These are phyloP conservation scores for Rugonectria rugulosa DNA, from an alignment of 2,329 filamentous ascomycete genomes.

Conservation along the genomic window DNA sequence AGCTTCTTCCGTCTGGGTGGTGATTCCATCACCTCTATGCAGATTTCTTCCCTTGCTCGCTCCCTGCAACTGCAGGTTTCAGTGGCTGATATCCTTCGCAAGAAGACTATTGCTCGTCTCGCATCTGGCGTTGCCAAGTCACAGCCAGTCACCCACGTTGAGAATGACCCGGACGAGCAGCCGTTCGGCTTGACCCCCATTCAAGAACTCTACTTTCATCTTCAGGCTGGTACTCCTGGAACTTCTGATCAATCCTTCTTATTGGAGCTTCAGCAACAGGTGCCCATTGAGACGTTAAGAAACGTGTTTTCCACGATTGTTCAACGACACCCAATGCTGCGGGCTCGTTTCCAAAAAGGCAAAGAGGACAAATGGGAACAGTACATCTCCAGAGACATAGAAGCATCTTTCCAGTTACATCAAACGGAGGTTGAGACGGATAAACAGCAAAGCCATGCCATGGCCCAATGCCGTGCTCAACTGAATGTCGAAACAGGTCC, in stretches of 20 bases:
- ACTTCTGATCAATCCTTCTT: slow-evolving; percentile 42
- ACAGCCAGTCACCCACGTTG: background rate
- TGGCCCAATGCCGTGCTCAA: no score
- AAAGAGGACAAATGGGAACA: background rate
- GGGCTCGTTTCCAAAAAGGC: slow-evolving; percentile 10
- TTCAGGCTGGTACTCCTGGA: slow-evolving; percentile 43
- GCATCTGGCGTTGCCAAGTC: background rate
- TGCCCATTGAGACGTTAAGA: slow-evolving; percentile 5
- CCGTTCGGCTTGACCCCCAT: slow-evolving; percentile 45
- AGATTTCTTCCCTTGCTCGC: background rate
- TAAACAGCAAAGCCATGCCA: no score
- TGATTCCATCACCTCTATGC: slow-evolving; percentile 22
- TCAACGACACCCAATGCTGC: slow-evolving; percentile 17
- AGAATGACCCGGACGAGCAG: background rate
- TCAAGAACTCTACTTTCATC: slow-evolving; percentile 47
- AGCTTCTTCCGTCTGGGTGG: slow-evolving; percentile 23
- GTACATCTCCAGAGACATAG: background rate
- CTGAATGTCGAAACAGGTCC: no score
- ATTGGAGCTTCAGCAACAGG: background rate
- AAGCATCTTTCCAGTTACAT: background rate
- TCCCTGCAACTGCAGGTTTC: background rate
- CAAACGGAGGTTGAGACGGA: background rate
- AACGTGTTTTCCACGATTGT: slow-evolving; percentile 2
- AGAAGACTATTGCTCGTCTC: background rate
- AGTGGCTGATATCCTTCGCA: background rate